Evolutionary conservation across 768 basidiomycete species (phyloP), one percentile per base, ranked within the genome.

Genomic region (Boletus edulis): DNA sequence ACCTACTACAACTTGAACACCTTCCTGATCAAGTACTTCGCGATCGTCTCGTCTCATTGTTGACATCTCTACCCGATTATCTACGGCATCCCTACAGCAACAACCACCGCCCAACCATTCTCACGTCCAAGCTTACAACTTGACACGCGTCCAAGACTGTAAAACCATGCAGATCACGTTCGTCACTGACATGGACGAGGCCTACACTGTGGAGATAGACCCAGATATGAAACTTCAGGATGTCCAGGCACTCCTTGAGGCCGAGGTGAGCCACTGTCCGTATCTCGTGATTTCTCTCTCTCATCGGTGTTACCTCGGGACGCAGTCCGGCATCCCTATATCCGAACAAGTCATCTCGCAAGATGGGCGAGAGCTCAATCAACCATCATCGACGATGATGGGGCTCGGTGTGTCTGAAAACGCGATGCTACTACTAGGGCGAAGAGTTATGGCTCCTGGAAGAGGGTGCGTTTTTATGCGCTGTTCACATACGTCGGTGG

Each of bases 201-300:
- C 78, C 2, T 89, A 81, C 61, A 64, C 72, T 39, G 74, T 96
- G 48, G 95, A 98, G 67, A 91, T 97, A 61, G 92, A 94, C 73
- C 81, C 91, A 2, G 81, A 79, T 50, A 94, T 98, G 90, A 86
- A 91, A 70, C 81, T 98, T 29, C 90, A 92, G 76, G 89, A 95
- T 69, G 86, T 98, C 37, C 88, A 89, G 81, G 96, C 92, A 13
- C 77, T 98, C 51, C 78, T 97, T n/a, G 94, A 97, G 72, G 95
- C 88, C 0, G 95, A 98, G 83, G 96, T 94, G 68, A 69, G 86
- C 68, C n/a, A 41, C 49, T 32, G 18, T 17, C 22, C 22, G 11
- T 29, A 42, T 46, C 31, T n/a, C 46, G 12, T 42, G 29, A 9
- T 22, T n/a, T 37, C 31, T 38, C 43, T 35, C 34, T 9, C 32